phyloP scores from a whole-genome alignment of 2,329 filamentous ascomycete species.

The Hymenoscyphus linearis region DNA sequence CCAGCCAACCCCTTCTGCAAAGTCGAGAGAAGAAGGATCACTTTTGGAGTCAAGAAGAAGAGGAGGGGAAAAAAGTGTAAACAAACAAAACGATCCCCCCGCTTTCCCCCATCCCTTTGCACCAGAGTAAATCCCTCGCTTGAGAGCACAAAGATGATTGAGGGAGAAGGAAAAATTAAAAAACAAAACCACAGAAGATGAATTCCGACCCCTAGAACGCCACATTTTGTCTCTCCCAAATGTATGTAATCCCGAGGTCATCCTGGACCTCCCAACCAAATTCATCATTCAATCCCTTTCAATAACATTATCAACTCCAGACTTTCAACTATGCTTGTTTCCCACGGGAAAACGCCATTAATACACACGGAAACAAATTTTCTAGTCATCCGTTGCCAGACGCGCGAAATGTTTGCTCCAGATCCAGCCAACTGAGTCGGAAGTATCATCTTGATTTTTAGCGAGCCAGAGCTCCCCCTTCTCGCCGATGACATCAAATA shows the following conservation, averaged over 20 bases:
- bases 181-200: constrained; percentile 2
- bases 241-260: not conserved
- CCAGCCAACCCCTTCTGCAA: not conserved
- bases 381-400: constrained; percentile 37
- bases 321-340: constrained; percentile 10
- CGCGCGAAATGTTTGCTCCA: constrained; percentile 96
- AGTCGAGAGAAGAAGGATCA: not conserved
- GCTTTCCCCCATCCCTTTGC: not conserved
- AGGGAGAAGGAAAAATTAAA: not conserved
- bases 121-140: not conserved
- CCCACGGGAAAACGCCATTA: constrained; percentile 20
- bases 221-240: constrained; percentile 2
- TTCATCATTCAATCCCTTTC: constrained; percentile 1
- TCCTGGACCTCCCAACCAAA: not conserved
- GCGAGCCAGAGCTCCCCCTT: constrained; percentile 98
- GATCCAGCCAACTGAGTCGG: constrained; percentile 84
- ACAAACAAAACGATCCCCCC: not conserved
- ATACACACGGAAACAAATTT: constrained; percentile 16
- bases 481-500: constrained; percentile 89
- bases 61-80: not conserved
- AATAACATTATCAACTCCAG: constrained; percentile 16
- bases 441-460: constrained; percentile 88
- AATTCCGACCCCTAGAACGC: constrained; percentile 5
- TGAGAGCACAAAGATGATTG: too few relatives aligned
- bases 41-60: not conserved